These are phyloP conservation scores for Hemisphaericaspora lyxosophila DNA, from an alignment of 1,139 yeast species.

Conservation along the genomic window DNA sequence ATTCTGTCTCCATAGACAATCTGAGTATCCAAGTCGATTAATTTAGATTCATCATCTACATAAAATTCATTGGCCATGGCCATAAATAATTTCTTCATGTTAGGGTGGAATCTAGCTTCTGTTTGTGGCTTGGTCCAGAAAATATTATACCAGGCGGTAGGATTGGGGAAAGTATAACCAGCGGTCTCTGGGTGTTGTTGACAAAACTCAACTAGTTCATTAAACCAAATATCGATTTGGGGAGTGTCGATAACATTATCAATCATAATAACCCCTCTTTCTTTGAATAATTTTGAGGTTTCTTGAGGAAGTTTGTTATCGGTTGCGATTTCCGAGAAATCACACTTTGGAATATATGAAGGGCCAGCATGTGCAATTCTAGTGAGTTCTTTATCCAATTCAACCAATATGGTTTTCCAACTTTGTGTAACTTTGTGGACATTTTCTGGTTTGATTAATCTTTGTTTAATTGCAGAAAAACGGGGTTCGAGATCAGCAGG, in stretches of 20 bases:
- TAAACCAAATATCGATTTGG: conserved; percentile 20
- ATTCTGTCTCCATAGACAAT: conserved; percentile 40
- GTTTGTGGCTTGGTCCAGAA: conserved; percentile 47
- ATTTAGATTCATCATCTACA: conserved; percentile 24
- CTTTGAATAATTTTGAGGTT: conserved; percentile 12
- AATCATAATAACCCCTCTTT: conserved; percentile 22
- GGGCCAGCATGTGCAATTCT: conserved; percentile 17
- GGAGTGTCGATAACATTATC: conserved; percentile 19
- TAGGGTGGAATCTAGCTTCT: conserved; percentile 43
- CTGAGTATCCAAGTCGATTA: conserved; percentile 28
- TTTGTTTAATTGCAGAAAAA: conserved; percentile 16
- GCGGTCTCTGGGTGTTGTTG: conserved; percentile 29
- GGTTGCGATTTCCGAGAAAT: conserved; percentile 17
- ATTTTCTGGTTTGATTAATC: conserved; percentile 22
- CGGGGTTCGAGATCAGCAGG: conserved; percentile 15
- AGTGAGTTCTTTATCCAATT: conserved; percentile 17
- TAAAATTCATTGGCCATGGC: conserved; percentile 35
- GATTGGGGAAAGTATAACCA: conserved; percentile 30
- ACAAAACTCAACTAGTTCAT: conserved; percentile 21
- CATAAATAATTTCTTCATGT: conserved; percentile 27
- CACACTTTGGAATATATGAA: conserved; percentile 17
- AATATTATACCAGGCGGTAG: conserved; percentile 30
- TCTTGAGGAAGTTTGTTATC: conserved; percentile 16
- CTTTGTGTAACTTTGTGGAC: conserved; percentile 20
- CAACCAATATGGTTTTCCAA: conserved; percentile 23